phyloP scores from a whole-genome alignment of 1,139 yeast species.

The Saccharomyces pastorianus region DNA sequence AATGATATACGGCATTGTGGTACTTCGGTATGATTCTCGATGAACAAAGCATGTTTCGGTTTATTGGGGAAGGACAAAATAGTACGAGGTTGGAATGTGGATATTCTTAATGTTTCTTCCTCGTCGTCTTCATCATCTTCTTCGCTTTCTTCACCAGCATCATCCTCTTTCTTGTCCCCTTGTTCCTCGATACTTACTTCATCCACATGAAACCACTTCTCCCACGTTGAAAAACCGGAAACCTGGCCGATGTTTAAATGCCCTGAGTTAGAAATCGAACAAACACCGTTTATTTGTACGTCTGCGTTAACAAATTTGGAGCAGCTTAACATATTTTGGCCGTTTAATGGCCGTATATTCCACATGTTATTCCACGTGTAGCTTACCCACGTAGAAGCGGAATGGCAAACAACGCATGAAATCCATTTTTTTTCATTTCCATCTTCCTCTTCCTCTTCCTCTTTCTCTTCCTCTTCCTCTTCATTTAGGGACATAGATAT shows the following conservation, averaged over 20 bases:
- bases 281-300: constrained; percentile 23
- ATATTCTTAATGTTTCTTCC: background rate
- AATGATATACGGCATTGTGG: background rate
- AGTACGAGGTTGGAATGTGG: background rate
- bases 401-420: constrained; percentile 19
- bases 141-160: constrained; percentile 10
- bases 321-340: constrained; percentile 9
- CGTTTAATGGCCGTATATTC: constrained; percentile 19
- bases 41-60: background rate
- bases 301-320: constrained; percentile 20
- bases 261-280: constrained; percentile 24
- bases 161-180: constrained; percentile 12
- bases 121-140: constrained; percentile 11
- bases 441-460: constrained; percentile 6
- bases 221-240: constrained; percentile 13
- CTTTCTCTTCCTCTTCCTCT: constrained; percentile 11
- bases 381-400: constrained; percentile 26
- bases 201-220: constrained; percentile 21
- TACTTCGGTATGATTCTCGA: background rate
- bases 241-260: constrained; percentile 25
- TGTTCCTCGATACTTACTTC: constrained; percentile 4
- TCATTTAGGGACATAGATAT: constrained; percentile 14
- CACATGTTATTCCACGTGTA: constrained; percentile 14
- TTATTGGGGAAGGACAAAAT: constrained; percentile 5
- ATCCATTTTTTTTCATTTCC: constrained; percentile 5